Conservation (phyloP, 345 rosid genomes). For the Geranium brycei region DNA sequence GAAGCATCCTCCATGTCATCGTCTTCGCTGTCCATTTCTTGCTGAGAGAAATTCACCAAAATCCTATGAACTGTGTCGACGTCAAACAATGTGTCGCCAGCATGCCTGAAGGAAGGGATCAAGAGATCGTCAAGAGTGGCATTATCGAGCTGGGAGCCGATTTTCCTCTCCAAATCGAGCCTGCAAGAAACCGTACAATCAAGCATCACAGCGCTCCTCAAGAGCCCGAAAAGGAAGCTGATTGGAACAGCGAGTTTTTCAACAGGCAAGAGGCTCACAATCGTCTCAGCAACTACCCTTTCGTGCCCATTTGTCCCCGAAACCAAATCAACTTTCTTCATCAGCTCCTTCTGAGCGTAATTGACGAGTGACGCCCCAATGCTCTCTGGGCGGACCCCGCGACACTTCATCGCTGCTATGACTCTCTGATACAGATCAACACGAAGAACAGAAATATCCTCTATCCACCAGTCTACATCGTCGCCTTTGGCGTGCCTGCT, state of each 20-base stretch:
- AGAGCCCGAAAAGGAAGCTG: constrained; percentile 72
- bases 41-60: constrained; percentile 87
- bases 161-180: constrained; percentile 84
- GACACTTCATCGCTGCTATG: constrained; percentile 83
- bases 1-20: constrained; percentile 73
- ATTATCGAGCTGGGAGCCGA: constrained; percentile 76
- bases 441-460: constrained; percentile 75
- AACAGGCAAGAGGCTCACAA: constrained; percentile 66
- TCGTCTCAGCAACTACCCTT: constrained; percentile 63
- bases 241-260: constrained; percentile 86
- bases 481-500: constrained; percentile 67
- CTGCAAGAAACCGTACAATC: constrained; percentile 64
- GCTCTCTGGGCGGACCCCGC: constrained; percentile 93
- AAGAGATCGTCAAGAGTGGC: constrained; percentile 85
- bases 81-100: constrained; percentile 85
- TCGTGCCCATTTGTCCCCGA: constrained; percentile 47
- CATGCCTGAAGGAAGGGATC: constrained; percentile 78
- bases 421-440: constrained; percentile 74
- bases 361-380: constrained; percentile 74
- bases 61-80: constrained; percentile 85
- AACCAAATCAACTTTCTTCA: constrained; percentile 45
- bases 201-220: constrained; percentile 82
- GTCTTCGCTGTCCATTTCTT: constrained; percentile 53
- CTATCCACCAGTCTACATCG: constrained; percentile 83
- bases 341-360: constrained; percentile 78